Percentiles rank a stretch among this genome's conserved stretches.
phyloP scores from a whole-genome alignment of 352 stramenopile genomes.

The Phytopythium oedochilum region DNA sequence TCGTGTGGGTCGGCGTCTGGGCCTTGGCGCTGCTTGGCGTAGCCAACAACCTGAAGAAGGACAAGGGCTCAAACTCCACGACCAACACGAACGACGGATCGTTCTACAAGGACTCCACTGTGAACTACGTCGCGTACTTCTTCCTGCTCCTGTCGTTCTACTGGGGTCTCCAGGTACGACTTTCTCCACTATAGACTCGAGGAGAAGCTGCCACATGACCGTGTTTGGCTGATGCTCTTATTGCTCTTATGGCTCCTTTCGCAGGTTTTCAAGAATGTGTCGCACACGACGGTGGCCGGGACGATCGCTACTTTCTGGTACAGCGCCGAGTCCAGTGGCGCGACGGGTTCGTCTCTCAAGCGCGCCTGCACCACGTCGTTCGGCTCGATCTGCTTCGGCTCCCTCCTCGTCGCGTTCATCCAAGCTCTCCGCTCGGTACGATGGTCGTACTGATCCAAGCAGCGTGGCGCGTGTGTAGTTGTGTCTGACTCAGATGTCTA shows the following conservation, averaged over 20 bases:
- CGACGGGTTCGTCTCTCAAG: conserved; percentile 79
- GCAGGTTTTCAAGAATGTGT: conserved; percentile 88
- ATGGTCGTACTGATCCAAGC: neutral
- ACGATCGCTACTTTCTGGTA: conserved; percentile 97
- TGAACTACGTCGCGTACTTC: conserved; percentile 37
- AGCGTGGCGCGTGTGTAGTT: too few relatives aligned
- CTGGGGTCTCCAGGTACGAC: conserved; percentile 86
- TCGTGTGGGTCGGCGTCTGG: conserved; percentile 90
- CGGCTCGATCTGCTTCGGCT: conserved; percentile 95
- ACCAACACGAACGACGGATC: conserved; percentile 10
- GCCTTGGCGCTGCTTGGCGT: conserved; percentile 83
- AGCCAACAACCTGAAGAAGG: conserved; percentile 69
- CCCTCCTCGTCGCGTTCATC: conserved; percentile 91
- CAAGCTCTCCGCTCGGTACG: conserved; percentile 78
- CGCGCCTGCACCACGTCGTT: conserved; percentile 90
- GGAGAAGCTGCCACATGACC: too few relatives aligned
- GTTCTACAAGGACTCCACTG: conserved; percentile 25
- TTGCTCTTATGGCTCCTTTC: neutral
- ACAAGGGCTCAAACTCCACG: conserved; percentile 12
- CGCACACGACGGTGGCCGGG: conserved; percentile 90
- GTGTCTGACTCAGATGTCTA: too few relatives aligned
- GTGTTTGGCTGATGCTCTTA: neutral
- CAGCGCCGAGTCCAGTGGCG: conserved; percentile 75
- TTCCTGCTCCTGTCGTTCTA: conserved; percentile 89
- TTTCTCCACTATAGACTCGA: neutral